phyloP scores from a whole-genome alignment of 495 filamentous ascomycete genomes.

The Lophium mytilinum region DNA sequence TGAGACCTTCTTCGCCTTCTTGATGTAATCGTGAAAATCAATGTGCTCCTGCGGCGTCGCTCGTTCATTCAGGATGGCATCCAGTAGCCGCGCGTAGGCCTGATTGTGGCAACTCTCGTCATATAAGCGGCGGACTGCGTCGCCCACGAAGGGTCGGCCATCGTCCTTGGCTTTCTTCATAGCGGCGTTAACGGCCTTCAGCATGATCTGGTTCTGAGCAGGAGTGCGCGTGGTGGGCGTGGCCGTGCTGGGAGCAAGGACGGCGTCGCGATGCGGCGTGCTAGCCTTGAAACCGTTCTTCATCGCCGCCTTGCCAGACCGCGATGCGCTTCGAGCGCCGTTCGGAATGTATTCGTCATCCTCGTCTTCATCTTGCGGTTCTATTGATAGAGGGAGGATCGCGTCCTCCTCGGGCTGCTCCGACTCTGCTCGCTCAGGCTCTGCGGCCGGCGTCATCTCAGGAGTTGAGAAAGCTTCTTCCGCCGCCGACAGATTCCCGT shows the following conservation, averaged over 20 bases:
- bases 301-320: slow-evolving; percentile 8
- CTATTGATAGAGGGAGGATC: slow-evolving; percentile 1
- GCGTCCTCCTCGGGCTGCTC: slow-evolving; percentile 18
- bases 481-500: slow-evolving; percentile 4
- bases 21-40: slow-evolving; percentile 26
- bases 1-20: slow-evolving; percentile 16
- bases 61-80: slow-evolving; percentile 24
- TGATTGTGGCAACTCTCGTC: slow-evolving; percentile 14
- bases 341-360: slow-evolving; percentile 33
- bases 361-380: slow-evolving; percentile 27
- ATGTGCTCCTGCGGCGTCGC: slow-evolving; percentile 17
- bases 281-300: slow-evolving; percentile 9
- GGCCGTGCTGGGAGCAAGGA: not conserved
- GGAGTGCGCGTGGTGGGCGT: not conserved
- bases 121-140: slow-evolving; percentile 25
- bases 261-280: slow-evolving; percentile 1
- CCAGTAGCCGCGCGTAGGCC: slow-evolving; percentile 16
- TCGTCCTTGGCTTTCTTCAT: slow-evolving; percentile 16
- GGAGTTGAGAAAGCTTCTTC: slow-evolving; percentile 24
- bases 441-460: slow-evolving; percentile 24
- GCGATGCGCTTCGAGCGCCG: slow-evolving; percentile 10
- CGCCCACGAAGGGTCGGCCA: slow-evolving; percentile 20
- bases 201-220: not conserved
- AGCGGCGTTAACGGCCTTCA: slow-evolving; percentile 23
- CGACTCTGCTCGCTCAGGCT: slow-evolving; percentile 17